A percentile compares a stretch with the other conserved stretches of the same genome.
Evolutionary conservation across 768 basidiomycete species (phyloP).

Genomic region (Gloeophyllum trabeum): DNA sequence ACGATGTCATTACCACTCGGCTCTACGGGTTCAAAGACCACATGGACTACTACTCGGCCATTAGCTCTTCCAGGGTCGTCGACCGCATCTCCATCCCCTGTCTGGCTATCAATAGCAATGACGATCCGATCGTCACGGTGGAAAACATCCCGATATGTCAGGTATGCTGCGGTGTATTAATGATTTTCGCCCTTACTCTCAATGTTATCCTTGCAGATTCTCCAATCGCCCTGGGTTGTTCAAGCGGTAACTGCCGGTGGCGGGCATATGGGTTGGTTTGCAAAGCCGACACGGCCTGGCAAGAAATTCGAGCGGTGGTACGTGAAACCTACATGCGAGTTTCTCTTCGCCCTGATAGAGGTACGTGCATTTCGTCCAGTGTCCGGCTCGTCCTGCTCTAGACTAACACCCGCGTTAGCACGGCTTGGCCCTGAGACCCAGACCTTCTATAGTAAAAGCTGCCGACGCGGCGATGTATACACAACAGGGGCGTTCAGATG

Average conservation of each 20-base stretch:
- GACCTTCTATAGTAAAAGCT: no score
- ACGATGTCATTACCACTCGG: conserved; percentile 7
- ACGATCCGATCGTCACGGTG: conserved; percentile 11
- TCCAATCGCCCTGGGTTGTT: conserved; percentile 8
- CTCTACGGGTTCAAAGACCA: conserved; percentile 9
- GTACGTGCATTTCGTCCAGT: conserved; percentile 6
- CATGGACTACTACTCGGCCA: conserved; percentile 9
- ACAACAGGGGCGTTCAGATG: conserved; percentile 9
- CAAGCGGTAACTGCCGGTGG: conserved; percentile 11
- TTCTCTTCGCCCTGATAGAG: conserved; percentile 11
- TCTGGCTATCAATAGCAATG: conserved; percentile 11
- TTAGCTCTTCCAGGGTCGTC: conserved; percentile 8
- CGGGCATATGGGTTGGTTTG: conserved; percentile 16
- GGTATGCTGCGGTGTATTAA: no score
- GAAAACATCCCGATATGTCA: conserved; percentile 5
- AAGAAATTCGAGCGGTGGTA: conserved; percentile 9
- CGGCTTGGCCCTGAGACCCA: no score
- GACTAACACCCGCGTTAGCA: no score
- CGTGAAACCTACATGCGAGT: conserved; percentile 11
- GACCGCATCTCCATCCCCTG: conserved; percentile 8
- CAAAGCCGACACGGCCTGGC: conserved; percentile 4
- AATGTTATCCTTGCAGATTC: no score
- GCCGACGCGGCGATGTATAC: no score
- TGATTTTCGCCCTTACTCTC: no score
- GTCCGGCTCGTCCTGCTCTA: conserved; percentile 5